A percentile compares a stretch with the other conserved stretches of the same genome.
phyloP scores from a whole-genome alignment of 306 rosid genomes.

The Argentina anserina region DNA sequence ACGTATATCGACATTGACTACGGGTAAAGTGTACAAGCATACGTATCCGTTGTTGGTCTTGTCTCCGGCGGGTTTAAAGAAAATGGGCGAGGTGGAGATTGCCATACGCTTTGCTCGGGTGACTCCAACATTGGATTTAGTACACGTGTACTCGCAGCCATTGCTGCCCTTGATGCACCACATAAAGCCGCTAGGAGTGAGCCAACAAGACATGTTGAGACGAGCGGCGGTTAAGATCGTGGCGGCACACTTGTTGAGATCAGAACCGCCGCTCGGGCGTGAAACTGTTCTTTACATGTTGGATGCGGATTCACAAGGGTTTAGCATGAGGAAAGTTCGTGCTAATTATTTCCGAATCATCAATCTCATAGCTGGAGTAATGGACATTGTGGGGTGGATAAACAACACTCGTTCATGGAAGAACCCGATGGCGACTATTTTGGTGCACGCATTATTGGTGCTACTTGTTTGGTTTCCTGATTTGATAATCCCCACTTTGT shows the following conservation, averaged over 20 bases:
- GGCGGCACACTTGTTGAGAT: conserved; percentile 55
- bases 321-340: conserved; percentile 74
- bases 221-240: conserved; percentile 57
- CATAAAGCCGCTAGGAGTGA: conserved; percentile 58
- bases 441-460: conserved; percentile 62
- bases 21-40: conserved; percentile 56
- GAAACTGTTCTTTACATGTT: conserved; percentile 68
- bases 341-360: conserved; percentile 71
- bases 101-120: conserved; percentile 57
- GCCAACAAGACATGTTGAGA: conserved; percentile 65
- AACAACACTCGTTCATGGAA: conserved; percentile 80
- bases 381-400: conserved; percentile 61
- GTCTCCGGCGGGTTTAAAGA: conserved; percentile 46
- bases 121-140: conserved; percentile 52
- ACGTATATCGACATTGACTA: conserved; percentile 64
- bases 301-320: conserved; percentile 63
- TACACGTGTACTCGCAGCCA: conserved; percentile 71
- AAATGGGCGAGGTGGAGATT: conserved; percentile 79
- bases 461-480: conserved; percentile 87
- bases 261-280: conserved; percentile 68
- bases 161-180: conserved; percentile 86
- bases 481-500: conserved; percentile 55
- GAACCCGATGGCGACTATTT: conserved; percentile 65
- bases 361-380: conserved; percentile 43
- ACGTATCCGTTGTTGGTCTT: conserved; percentile 56